Evolutionary conservation across 805 yeast species (phyloP), one percentile per base, ranked within the genome.

Genomic region (Lipomyces starkeyi): DNA sequence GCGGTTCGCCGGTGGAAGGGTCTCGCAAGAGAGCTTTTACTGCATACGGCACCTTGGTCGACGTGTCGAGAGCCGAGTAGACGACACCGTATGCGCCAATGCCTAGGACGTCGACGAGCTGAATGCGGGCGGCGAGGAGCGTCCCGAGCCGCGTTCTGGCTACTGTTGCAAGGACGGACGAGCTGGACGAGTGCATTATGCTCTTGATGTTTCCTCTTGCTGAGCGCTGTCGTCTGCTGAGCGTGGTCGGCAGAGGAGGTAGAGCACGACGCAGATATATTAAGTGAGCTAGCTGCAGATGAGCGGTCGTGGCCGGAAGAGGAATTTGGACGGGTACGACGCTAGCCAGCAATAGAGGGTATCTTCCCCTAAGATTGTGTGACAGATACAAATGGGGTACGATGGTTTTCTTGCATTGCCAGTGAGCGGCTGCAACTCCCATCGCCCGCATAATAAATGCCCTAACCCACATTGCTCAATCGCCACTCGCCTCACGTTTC

Each of bases 21-120:
- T 63, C 60, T 71, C 88, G 88, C 56, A 88, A 80, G 3, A 90
- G 82, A 63, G 89, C 87, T 76, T 92, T 92, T 68, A 93, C 86
- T 1, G 97, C 97, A 73, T 82, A 87, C 25, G 81, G 78, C 59
- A 81, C 78, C 20, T 84, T 82, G 0, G 89, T 83, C 56, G 73
- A 74, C 25, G 82, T 71, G 75, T 91, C 89, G 67, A 83, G 78
- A 2, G 91, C 93, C 20, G 86, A 82, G 80, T 89, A 91, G 7
- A 92, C 94, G 40, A 89, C 82, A 3, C 97, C 97, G 74, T 88
- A 92, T 27, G 97, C 93, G 34, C 97, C 97, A 0, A 94, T 85
- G 7, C 97, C 97, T 11, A 89, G 84, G 17, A 72, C 66, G 52
- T 65, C 70, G 60, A 71, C 68, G 47, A 76, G 64, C 62, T 72